Conservation (phyloP, 805 yeast species). For the Candida montana region DNA sequence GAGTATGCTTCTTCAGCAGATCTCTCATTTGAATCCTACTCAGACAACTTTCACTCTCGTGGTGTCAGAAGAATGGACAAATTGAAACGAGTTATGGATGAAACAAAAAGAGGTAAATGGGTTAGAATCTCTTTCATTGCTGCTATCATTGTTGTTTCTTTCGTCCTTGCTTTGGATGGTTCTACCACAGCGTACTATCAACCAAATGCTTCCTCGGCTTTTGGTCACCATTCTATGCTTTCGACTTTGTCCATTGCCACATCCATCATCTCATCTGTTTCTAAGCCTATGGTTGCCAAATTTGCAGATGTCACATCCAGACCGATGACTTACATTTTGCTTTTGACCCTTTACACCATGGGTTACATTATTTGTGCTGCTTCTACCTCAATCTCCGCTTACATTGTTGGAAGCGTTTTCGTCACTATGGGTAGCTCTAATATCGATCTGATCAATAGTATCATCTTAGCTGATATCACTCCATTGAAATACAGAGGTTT, state of each 20-base stretch:
- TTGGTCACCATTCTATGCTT: constrained; percentile 31
- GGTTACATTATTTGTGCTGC: constrained; percentile 32
- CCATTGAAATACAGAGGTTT: constrained; percentile 32
- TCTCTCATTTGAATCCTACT: neutral
- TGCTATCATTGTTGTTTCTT: constrained; percentile 4
- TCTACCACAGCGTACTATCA: constrained; percentile 26
- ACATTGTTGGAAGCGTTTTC: constrained; percentile 30
- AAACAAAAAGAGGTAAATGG: constrained; percentile 3
- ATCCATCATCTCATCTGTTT: constrained; percentile 31
- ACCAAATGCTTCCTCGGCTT: constrained; percentile 35
- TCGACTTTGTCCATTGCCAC: constrained; percentile 33
- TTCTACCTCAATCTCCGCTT: constrained; percentile 29
- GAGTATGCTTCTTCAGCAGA: neutral
- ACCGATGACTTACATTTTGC: constrained; percentile 28
- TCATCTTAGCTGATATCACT: constrained; percentile 32
- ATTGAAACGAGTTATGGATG: constrained; percentile 5
- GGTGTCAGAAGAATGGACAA: constrained; percentile 11
- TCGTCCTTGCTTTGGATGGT: constrained; percentile 21
- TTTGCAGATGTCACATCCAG: constrained; percentile 34
- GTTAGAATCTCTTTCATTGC: constrained; percentile 5
- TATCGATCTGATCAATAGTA: constrained; percentile 27
- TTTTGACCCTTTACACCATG: constrained; percentile 26
- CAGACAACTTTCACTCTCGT: constrained; percentile 1
- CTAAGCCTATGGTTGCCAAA: constrained; percentile 34
- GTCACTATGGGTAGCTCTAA: constrained; percentile 34